Evolutionary conservation across 495 filamentous ascomycete species (phyloP), one percentile per base, ranked within the genome.

Genomic region (Neurospora intermedia): DNA sequence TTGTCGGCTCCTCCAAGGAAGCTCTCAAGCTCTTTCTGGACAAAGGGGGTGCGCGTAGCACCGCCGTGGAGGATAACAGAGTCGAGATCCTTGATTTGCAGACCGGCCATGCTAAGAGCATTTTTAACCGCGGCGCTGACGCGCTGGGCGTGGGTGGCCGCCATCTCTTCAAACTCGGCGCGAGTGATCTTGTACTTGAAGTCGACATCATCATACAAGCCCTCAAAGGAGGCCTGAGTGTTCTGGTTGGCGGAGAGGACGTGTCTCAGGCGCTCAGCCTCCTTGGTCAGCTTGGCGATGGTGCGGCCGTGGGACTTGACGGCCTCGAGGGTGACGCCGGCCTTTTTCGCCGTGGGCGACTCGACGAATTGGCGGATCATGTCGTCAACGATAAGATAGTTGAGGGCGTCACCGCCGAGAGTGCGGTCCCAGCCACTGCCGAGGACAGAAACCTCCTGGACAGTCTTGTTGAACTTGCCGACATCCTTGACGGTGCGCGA

Each of bases 31-130:
- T 91, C 86, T 81, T 89, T 94, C 79, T 97, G 94, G 8, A 99
- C 93, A 74, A 98, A 98, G 7, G 96, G 96, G 38, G 94, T 98
- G 43, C 96, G 89, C 69, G 93, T 89, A 35, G 92, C 90, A 73
- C 96, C 96, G 77, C 96, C 96, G 76, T 97, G 93, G 43, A 99
- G 88, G 77, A 99, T 96, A 71, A 98, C 85, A 1, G 94, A 95
- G 78, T 96, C 93, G 48, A 99, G 84, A 71, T 97, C 93, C 46
- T 85, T 84, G 41, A 97, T 82, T 46, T 88, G 85, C 72, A 99
- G 80, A 40, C 91, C 88, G 43, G 95, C 92, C 27, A 85, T 86
- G 18, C 86, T 86, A 69, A 98, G 84, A 70, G 96, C 94, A 75
- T 91, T 87, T 76, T 91, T 83, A 73, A 98, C 85, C 18, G 91